These are phyloP conservation scores for Neurospora sp. DNA, from an alignment of 2,329 filamentous ascomycete genomes.

Conservation along the genomic window DNA sequence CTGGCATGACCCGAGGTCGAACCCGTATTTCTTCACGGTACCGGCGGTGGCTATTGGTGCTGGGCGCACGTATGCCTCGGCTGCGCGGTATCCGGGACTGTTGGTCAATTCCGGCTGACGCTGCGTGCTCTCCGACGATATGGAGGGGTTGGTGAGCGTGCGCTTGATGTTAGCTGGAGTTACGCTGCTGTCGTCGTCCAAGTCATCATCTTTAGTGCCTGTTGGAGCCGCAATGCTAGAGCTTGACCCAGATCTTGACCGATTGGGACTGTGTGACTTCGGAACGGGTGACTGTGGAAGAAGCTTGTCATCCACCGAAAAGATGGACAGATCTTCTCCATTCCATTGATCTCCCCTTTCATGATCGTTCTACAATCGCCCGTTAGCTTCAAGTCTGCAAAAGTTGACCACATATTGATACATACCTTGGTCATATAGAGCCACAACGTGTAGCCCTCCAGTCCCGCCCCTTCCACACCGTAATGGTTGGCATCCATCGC, in stretches of 20 bases:
- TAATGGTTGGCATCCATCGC: conserved; percentile 96
- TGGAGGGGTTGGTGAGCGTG: conserved; percentile 57
- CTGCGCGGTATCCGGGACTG: conserved; percentile 70
- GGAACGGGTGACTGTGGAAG: conserved; percentile 43
- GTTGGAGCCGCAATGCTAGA: conserved; percentile 23
- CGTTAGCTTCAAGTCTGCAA: background rate
- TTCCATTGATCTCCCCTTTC: conserved; percentile 93
- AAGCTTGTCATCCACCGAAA: conserved; percentile 68
- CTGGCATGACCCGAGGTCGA: conserved; percentile 69
- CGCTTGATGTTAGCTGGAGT: conserved; percentile 67
- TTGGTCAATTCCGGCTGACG: conserved; percentile 49
- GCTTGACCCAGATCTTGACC: conserved; percentile 41
- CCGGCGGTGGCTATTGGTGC: conserved; percentile 69
- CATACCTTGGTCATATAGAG: conserved; percentile 64
- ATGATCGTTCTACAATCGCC: conserved; percentile 60
- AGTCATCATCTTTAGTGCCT: background rate
- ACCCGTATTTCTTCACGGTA: conserved; percentile 59
- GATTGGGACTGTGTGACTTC: conserved; percentile 27
- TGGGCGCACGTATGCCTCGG: conserved; percentile 86
- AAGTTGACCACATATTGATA: background rate
- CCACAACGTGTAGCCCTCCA: conserved; percentile 87
- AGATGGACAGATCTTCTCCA: conserved; percentile 89
- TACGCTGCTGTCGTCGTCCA: conserved; percentile 47
- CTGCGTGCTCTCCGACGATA: conserved; percentile 46
- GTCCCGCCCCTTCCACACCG: conserved; percentile 71